phyloP scores from a whole-genome alignment of 805 yeast species.

The Hanseniaspora nectarophila region DNA sequence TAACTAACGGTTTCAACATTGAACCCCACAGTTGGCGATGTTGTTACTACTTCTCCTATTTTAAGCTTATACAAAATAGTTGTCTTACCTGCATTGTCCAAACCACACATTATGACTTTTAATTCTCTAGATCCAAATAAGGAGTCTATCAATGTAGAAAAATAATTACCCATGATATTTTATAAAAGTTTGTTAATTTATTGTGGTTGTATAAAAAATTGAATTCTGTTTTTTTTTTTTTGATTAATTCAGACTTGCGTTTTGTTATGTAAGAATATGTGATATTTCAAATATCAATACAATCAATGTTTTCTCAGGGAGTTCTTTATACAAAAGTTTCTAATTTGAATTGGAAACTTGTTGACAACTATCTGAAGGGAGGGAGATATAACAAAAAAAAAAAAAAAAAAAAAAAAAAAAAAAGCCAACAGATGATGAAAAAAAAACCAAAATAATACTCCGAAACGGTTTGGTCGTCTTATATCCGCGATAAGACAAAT shows the following conservation, averaged over 20 bases:
- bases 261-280: neutral
- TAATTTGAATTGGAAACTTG: too few relatives aligned
- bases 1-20: slow-evolving; percentile 85
- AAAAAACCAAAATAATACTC: too few relatives aligned
- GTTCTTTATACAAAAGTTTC: too few relatives aligned
- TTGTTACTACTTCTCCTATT: slow-evolving; percentile 78
- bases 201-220: neutral
- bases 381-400: neutral
- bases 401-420: neutral
- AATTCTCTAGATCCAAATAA: slow-evolving; percentile 85
- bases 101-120: slow-evolving; percentile 88
- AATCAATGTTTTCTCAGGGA: neutral
- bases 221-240: too few relatives aligned
- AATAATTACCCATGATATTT: slow-evolving; percentile 62
- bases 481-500: neutral
- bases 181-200: neutral
- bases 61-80: slow-evolving; percentile 79
- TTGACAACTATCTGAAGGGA: neutral
- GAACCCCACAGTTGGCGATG: slow-evolving; percentile 85
- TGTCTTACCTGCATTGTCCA: slow-evolving; percentile 90
- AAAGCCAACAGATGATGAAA: too few relatives aligned
- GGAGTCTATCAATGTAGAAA: slow-evolving; percentile 76
- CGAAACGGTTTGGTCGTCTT: too few relatives aligned
- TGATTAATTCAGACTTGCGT: too few relatives aligned
- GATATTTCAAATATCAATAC: neutral